A percentile compares a stretch with the other conserved stretches of the same genome.
These are phyloP conservation scores for Epithemia pelagica DNA, from an alignment of 108 stramenopile species.

Conservation along the genomic window DNA sequence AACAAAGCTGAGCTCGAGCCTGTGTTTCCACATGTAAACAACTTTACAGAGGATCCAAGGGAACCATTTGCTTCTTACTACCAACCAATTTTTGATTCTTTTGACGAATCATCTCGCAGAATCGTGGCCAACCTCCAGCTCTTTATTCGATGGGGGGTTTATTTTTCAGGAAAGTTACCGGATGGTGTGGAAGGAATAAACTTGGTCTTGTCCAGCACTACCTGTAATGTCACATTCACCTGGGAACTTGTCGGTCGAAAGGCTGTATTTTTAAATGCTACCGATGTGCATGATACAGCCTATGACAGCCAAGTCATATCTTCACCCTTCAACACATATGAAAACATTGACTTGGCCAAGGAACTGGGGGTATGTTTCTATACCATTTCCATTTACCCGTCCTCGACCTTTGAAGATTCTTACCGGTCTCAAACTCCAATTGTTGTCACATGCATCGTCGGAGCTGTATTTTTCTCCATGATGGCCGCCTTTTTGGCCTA, in stretches of 20 bases:
- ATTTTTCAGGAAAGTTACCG: not conserved
- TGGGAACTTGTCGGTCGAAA: not conserved
- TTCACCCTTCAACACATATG: constrained; percentile 2
- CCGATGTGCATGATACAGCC: constrained; percentile 41
- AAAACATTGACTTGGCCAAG: constrained; percentile 6
- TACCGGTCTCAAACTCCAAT: constrained; percentile 33
- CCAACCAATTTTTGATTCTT: constrained; percentile 2
- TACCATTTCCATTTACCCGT: constrained; percentile 6
- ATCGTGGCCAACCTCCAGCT: constrained; percentile 1
- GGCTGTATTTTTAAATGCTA: not conserved
- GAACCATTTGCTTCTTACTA: not conserved
- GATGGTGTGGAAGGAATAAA: constrained; percentile 3
- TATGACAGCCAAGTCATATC: constrained; percentile 14
- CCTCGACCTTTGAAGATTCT: constrained; percentile 1
- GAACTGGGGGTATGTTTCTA: constrained; percentile 2
- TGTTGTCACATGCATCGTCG: constrained; percentile 31
- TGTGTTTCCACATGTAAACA: not conserved
- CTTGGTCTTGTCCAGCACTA: not conserved
- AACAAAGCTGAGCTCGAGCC: not conserved
- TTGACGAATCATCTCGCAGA: not conserved
- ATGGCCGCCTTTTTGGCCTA: constrained; percentile 6
- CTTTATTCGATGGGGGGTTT: constrained; percentile 1
- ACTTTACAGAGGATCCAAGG: not conserved
- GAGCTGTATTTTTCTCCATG: constrained; percentile 35
- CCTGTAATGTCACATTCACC: constrained; percentile 9